Conservation (phyloP, 2,329 filamentous ascomycete species). For the Aspergillus alliaceus region DNA sequence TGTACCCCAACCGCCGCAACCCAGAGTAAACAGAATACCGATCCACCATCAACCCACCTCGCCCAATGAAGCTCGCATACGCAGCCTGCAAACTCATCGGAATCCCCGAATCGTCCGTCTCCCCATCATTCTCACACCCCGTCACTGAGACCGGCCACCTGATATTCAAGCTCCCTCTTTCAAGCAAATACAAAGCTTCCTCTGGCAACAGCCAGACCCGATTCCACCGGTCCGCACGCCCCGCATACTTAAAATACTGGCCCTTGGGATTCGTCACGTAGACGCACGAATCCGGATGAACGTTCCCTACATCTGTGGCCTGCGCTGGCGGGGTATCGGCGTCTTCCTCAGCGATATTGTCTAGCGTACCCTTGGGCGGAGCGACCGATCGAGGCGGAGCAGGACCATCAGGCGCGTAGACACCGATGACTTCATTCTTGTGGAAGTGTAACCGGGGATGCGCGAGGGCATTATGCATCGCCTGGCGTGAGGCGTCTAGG, state of each 20-base stretch:
- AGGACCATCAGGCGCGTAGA: slow-evolving; percentile 66
- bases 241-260: slow-evolving; percentile 73
- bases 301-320: too few relatives aligned
- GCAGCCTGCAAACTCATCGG: slow-evolving; percentile 89
- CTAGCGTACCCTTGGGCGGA: slow-evolving; percentile 10
- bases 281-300: slow-evolving; percentile 49
- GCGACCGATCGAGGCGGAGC: slow-evolving; percentile 15
- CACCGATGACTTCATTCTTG: slow-evolving; percentile 66
- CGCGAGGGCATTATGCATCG: slow-evolving; percentile 84
- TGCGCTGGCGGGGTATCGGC: too few relatives aligned
- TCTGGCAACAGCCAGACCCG: slow-evolving; percentile 85
- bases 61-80: slow-evolving; percentile 79
- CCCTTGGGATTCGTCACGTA: slow-evolving; percentile 72
- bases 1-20: slow-evolving; percentile 79
- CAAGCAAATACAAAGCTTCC: slow-evolving; percentile 84
- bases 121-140: slow-evolving; percentile 25
- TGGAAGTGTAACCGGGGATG: slow-evolving; percentile 73
- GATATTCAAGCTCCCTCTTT: slow-evolving; percentile 82
- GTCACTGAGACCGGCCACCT: slow-evolving; percentile 67
- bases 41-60: slow-evolving; percentile 66
- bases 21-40: slow-evolving; percentile 86
- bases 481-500: slow-evolving; percentile 76
- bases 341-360: slow-evolving; percentile 13
- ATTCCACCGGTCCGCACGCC: slow-evolving; percentile 64
- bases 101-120: slow-evolving; percentile 62